Conservation (phyloP, 2,329 filamentous ascomycete genomes). For the Chaetomium sp. region DNA sequence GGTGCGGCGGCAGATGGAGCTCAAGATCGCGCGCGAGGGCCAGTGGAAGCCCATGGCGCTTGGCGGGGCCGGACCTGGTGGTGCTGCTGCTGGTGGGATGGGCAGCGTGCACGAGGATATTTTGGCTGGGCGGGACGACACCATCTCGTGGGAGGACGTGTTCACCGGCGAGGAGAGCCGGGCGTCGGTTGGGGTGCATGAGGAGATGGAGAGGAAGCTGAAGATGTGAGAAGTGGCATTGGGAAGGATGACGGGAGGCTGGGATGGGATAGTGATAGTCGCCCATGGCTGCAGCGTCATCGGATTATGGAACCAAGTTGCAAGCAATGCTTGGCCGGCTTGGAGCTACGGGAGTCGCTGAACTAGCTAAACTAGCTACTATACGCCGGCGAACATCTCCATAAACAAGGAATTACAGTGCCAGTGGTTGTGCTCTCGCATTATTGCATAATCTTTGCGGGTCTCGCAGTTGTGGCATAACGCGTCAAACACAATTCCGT, state of each 20-base stretch:
- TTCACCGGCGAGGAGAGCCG: constrained; percentile 78
- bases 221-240: constrained; percentile 62
- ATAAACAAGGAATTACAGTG: neutral
- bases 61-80: constrained; percentile 56
- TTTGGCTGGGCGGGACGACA: constrained; percentile 74
- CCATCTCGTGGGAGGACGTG: constrained; percentile 90
- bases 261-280: neutral
- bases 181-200: constrained; percentile 73
- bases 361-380: neutral
- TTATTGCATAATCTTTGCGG: neutral
- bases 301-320: neutral
- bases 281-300: neutral
- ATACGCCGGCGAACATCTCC: neutral
- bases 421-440: neutral
- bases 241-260: neutral
- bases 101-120: constrained; percentile 87
- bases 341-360: neutral
- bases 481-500: neutral
- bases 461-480: neutral
- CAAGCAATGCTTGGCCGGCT: neutral
- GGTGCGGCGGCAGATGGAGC: constrained; percentile 89
- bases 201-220: constrained; percentile 91
- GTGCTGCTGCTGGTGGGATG: no score
- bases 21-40: constrained; percentile 79
- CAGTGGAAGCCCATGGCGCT: constrained; percentile 78